Evolutionary conservation across 495 filamentous ascomycete species (phyloP).

Genomic region (Aspergillus sclerotiicarbonarius): DNA sequence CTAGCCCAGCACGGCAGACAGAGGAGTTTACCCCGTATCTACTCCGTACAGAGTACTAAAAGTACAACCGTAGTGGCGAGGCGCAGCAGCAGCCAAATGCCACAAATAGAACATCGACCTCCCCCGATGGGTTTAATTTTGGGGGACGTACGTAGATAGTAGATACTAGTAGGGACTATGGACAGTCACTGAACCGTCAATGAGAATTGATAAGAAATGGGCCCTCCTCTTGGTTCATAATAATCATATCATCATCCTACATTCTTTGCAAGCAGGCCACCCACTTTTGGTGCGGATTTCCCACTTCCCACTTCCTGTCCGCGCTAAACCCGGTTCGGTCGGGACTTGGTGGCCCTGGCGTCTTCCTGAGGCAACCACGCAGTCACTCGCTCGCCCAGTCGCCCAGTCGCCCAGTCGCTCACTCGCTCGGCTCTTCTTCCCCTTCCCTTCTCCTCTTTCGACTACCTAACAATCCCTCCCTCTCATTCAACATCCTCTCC

Average conservation of each 20-base stretch:
- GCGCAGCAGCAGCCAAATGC: not conserved
- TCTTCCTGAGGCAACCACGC: constrained; percentile 5
- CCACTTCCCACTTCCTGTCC: not conserved
- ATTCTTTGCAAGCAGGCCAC: constrained; percentile 1
- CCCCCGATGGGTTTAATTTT: not conserved
- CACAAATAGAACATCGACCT: not conserved
- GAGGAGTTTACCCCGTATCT: not conserved
- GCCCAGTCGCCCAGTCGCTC: constrained; percentile 7
- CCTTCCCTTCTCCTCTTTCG: constrained; percentile 18
- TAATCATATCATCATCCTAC: too few species aligned
- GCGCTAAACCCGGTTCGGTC: not conserved
- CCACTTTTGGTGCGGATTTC: constrained; percentile 2
- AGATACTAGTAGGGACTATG: too few species aligned
- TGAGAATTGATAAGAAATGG: too few species aligned
- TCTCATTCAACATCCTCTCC: constrained; percentile 13
- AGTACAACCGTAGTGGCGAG: not conserved
- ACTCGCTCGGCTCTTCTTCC: constrained; percentile 14
- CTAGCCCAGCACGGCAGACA: not conserved
- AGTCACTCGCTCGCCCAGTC: constrained; percentile 20
- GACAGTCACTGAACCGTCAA: too few species aligned
- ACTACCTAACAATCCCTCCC: constrained; percentile 6
- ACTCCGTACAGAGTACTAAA: not conserved
- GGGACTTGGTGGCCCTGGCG: not conserved
- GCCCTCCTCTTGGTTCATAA: too few species aligned
- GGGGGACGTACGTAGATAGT: not conserved